These are phyloP conservation scores for Kodamaea arcana DNA, from an alignment of 1,139 yeast genomes.

Conservation along the genomic window DNA sequence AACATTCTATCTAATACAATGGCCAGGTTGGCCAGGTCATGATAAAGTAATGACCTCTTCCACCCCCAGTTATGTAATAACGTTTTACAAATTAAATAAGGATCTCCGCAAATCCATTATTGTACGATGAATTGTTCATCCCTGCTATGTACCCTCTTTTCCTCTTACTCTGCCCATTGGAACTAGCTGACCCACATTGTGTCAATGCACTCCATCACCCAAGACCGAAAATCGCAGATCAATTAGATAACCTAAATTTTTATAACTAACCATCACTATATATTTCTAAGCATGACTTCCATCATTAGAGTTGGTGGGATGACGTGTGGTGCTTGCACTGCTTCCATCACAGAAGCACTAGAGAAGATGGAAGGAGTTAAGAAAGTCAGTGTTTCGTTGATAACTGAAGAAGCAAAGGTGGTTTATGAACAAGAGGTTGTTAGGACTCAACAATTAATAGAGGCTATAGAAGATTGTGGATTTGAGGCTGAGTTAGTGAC, in stretches of 20 bases:
- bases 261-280: not conserved
- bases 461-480: slow-evolving; percentile 36
- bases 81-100: too few relatives aligned
- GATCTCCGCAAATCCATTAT: too few relatives aligned
- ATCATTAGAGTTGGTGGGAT: slow-evolving; percentile 21
- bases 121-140: too few relatives aligned
- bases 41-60: too few relatives aligned
- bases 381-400: slow-evolving; percentile 32
- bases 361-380: slow-evolving; percentile 22
- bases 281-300: slow-evolving; percentile 1
- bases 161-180: too few relatives aligned
- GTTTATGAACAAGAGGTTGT: slow-evolving; percentile 16
- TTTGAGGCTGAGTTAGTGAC: slow-evolving; percentile 29
- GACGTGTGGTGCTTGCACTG: slow-evolving; percentile 43
- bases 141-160: too few relatives aligned
- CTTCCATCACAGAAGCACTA: slow-evolving; percentile 30
- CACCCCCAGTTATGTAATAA: too few relatives aligned
- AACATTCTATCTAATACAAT: too few relatives aligned
- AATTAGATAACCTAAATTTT: not conserved
- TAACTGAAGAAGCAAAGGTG: slow-evolving; percentile 35
- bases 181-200: too few relatives aligned
- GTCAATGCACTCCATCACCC: too few relatives aligned
- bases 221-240: not conserved
- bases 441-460: slow-evolving; percentile 13
- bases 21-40: too few relatives aligned